Evolutionary conservation across 1,139 yeast species (phyloP), one percentile per base, ranked within the genome.

Genomic region (Blastobotrys ciferrii): DNA sequence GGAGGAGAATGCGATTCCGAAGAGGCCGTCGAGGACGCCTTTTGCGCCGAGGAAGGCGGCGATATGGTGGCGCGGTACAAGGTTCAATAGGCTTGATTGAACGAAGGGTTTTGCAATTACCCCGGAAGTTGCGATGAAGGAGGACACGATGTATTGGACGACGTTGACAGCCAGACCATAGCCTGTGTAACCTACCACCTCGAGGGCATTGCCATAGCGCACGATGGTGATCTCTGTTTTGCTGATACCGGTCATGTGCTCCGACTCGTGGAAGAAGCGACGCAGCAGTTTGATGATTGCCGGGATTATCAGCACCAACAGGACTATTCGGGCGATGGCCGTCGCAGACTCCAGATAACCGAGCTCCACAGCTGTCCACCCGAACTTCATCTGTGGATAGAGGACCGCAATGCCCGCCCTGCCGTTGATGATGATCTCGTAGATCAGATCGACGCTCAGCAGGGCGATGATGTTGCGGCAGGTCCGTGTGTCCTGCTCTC

Each of bases 71-170:
- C 45, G 40, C 2, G 60, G 59, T 2, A 55, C 53, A 30, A 54
- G 47, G 45, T 56, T 56, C 48, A 57, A 43, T 37, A 57, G 41
- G 12, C 50, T 53, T 4, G 58, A 52, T 35, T 56, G 59, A 2
- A 55, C 56, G 2, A 57, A 48, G 14, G 58, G 59, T 40, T 57
- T 57, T 25, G 58, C 58, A 49, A 57, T 49, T 12, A 57, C 59
- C 6, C 60, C 60, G 1, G 59, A 52, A 17, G 60, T 57, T 4
- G 59, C 51, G 12, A 57, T 43, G 47, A 57, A 57, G 15, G 56
- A 56, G 12, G 55, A 45, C 11, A 43, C 42, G 4, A 57, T 43
- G 37, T 52, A 57, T 47, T 50, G 49, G 15, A 43, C 30, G 4
- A 51, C 57, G 23, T 44, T 53, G 9, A 41, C 25, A 1, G 59